These are phyloP conservation scores for Volutella citrinella DNA, from an alignment of 2,329 filamentous ascomycete genomes.

Conservation along the genomic window DNA sequence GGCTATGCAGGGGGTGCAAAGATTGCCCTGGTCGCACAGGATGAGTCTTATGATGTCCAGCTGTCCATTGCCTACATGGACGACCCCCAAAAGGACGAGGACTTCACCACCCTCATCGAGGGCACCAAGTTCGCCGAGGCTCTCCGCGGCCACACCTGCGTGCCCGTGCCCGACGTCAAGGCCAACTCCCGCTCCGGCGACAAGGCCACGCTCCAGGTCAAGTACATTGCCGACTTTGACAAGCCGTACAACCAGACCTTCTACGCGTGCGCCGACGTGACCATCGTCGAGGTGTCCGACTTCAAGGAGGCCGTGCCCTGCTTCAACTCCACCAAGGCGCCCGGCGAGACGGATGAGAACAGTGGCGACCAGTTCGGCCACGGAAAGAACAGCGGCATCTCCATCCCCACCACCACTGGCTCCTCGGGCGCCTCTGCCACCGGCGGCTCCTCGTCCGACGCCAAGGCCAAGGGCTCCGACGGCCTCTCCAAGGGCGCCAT, in stretches of 20 bases:
- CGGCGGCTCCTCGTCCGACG: too few relatives aligned
- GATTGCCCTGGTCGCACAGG: conserved; percentile 54
- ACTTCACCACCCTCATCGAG: conserved; percentile 39
- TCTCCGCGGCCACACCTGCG: conserved; percentile 45
- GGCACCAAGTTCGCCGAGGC: conserved; percentile 35
- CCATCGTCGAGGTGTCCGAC: conserved; percentile 33
- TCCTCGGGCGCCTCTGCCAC: conserved; percentile 13
- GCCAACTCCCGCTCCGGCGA: conserved; percentile 34
- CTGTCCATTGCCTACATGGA: conserved; percentile 52
- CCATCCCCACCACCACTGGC: conserved; percentile 2
- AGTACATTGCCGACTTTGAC: conserved; percentile 44
- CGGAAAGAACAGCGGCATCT: too few relatives aligned
- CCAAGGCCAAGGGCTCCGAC: conserved; percentile 17
- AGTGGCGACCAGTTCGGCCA: too few relatives aligned
- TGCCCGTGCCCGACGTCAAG: conserved; percentile 34
- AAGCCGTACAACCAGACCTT: conserved; percentile 42
- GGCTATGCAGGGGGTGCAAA: conserved; percentile 48
- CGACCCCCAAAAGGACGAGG: conserved; percentile 36
- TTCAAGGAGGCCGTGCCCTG: conserved; percentile 36
- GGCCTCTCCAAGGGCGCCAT: conserved; percentile 65
- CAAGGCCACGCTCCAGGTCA: conserved; percentile 48
- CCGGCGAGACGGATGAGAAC: conserved; percentile 25
- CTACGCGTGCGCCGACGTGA: conserved; percentile 49
- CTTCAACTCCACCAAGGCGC: conserved; percentile 41
- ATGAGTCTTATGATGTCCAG: conserved; percentile 53